Percentiles rank a stretch among this genome's conserved stretches.
phyloP scores from a whole-genome alignment of 371 early-diverging fungal genomes.

The Mucor circinelloides region DNA sequence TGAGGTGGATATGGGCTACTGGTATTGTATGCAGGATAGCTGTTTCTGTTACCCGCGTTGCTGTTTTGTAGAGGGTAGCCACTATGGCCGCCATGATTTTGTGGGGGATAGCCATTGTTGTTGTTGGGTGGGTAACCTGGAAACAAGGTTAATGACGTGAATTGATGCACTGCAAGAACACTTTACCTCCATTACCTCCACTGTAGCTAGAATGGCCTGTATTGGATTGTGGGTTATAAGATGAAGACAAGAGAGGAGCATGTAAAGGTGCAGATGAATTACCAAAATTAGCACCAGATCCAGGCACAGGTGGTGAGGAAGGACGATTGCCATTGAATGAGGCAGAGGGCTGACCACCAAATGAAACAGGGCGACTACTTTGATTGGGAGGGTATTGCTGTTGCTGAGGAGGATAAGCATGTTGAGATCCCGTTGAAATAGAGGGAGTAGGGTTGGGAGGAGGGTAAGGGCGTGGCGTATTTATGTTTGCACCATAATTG shows the following conservation, averaged over 20 bases:
- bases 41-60: constrained; percentile 15
- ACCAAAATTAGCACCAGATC: not conserved
- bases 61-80: constrained; percentile 10
- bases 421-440: constrained; percentile 16
- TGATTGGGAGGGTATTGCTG: constrained; percentile 8
- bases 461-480: constrained; percentile 15
- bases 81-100: not conserved
- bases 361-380: constrained; percentile 16
- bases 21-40: constrained; percentile 10
- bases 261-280: constrained; percentile 18
- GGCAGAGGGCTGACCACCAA: constrained; percentile 18
- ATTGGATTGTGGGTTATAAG: constrained; percentile 16
- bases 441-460: constrained; percentile 18
- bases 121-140: constrained; percentile 17
- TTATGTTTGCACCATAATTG: not conserved
- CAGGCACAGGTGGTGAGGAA: constrained; percentile 13
- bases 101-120: constrained; percentile 1
- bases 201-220: constrained; percentile 9
- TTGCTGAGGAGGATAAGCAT: constrained; percentile 7
- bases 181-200: not conserved
- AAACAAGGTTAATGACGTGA: not conserved
- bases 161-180: not conserved
- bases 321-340: constrained; percentile 24
- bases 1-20: constrained; percentile 12
- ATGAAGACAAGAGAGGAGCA: constrained; percentile 28